These are phyloP conservation scores for Salix exigua DNA, from an alignment of 345 rosid species.

Conservation along the genomic window DNA sequence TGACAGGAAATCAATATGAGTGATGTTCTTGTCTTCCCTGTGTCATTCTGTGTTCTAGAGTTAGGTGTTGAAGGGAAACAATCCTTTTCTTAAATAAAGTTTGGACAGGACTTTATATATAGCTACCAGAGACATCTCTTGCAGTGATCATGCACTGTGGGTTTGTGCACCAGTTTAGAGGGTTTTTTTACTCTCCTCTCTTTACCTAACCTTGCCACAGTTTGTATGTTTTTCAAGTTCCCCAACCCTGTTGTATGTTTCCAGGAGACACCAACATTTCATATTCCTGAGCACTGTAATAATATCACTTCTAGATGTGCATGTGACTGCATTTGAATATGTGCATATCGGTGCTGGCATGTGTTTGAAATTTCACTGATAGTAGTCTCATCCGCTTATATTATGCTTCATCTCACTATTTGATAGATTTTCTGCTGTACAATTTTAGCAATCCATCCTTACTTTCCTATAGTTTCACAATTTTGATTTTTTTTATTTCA, in stretches of 20 bases:
- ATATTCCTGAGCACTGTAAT: neutral
- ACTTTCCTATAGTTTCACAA: neutral
- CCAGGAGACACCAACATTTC: neutral
- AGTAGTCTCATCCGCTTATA: neutral
- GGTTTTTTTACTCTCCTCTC: neutral
- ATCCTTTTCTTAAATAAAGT: neutral
- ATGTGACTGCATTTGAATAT: neutral
- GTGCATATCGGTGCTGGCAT: neutral
- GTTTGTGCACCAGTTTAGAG: neutral
- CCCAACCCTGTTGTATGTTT: neutral
- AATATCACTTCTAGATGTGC: neutral
- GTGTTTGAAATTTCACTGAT: neutral
- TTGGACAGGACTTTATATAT: neutral
- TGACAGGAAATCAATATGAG: neutral
- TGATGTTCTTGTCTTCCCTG: neutral
- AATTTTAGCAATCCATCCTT: neutral
- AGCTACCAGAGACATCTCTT: neutral
- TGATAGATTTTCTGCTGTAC: neutral
- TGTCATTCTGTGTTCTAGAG: neutral
- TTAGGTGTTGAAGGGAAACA: neutral
- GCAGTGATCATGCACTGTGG: neutral
- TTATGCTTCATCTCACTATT: neutral
- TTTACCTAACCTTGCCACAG: neutral
- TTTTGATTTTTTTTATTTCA: slow-evolving; percentile 18
- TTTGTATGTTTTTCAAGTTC: neutral